A percentile compares a stretch with the other conserved stretches of the same genome.
phyloP scores from a whole-genome alignment of 169 alveolate species.

The Plasmodium yoelii region DNA sequence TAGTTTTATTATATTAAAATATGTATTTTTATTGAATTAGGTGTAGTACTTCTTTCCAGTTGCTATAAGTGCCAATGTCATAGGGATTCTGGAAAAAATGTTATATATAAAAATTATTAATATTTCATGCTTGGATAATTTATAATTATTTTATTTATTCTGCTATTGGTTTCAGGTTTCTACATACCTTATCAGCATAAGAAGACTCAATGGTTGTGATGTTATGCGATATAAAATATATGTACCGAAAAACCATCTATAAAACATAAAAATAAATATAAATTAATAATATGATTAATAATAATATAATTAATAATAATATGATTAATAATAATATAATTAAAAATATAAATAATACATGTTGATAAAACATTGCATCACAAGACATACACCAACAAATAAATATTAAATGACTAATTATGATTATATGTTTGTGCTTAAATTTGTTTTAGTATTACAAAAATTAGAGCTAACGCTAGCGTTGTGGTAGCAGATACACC shows the following conservation, averaged over 20 bases:
- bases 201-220: constrained; percentile 58
- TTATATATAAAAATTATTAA: not conserved
- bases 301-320: not conserved
- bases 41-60: constrained; percentile 45
- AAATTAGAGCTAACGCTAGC: constrained; percentile 30
- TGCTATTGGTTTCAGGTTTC: constrained; percentile 1
- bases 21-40: not conserved
- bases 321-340: not conserved
- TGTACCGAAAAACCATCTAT: constrained; percentile 54
- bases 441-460: constrained; percentile 26
- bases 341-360: not conserved
- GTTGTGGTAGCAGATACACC: constrained; percentile 50
- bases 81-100: constrained; percentile 49
- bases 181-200: constrained; percentile 32
- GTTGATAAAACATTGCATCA: not conserved
- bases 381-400: too few species aligned
- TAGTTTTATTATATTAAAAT: too few species aligned
- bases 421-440: not conserved
- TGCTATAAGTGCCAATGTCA: constrained; percentile 51
- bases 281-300: too few species aligned
- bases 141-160: not conserved
- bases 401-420: too few species aligned
- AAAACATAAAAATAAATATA: not conserved
- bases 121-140: not conserved
- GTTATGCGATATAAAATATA: constrained; percentile 56